Base-by-base conservation (phyloP, 176 grass and related monocot genomes). In the Luzula sylvatica region DNA sequence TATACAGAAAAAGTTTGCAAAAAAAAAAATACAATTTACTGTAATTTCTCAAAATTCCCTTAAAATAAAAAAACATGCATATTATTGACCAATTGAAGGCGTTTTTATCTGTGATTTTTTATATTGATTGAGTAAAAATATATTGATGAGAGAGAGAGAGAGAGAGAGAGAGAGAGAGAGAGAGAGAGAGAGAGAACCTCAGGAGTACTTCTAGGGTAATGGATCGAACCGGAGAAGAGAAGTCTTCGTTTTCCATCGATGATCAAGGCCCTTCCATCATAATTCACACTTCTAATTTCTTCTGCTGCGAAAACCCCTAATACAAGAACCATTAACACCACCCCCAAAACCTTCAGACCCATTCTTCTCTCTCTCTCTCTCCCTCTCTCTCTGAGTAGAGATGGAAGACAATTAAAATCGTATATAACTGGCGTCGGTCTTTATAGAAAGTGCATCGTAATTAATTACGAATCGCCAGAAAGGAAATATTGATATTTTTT, bases 201-300 rank as follows among this genome's bases (percentile, higher is more conserved):
- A 20, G 88, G 79, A 15, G 75, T 81, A 54, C 83, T 94, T 66
- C 83, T 81, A n/a, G 80, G 24, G 42, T 95, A 84, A 63, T 95
- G 88, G 21, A 88, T 84, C 52, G 86, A 86, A 26, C 83, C 83
- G 8, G 88, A 87, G 66, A 95, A 95, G 46, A 95, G 66, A 53
- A 95, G 38, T 68, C 56, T 69, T 51, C 83, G 65, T 1, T 3
- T 54, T 52, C 83, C 88, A 46, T 81, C 38, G 3, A 95, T 52
- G 35, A 94, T 82, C 58, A 86, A 54, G 5, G 62, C 61, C 56
- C 78, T 79, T 35, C 74, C 82, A n/a, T 94, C 87, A 61, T 94
- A 94, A 2, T 56, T 75, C 5, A 79, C 78, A 13, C 63, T 75
- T 50, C 56, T 65, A 38, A 12, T 23, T 46, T 20, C 42, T 13